Conservation (phyloP, 805 yeast species). For the Wickerhamiella lipophila region DNA sequence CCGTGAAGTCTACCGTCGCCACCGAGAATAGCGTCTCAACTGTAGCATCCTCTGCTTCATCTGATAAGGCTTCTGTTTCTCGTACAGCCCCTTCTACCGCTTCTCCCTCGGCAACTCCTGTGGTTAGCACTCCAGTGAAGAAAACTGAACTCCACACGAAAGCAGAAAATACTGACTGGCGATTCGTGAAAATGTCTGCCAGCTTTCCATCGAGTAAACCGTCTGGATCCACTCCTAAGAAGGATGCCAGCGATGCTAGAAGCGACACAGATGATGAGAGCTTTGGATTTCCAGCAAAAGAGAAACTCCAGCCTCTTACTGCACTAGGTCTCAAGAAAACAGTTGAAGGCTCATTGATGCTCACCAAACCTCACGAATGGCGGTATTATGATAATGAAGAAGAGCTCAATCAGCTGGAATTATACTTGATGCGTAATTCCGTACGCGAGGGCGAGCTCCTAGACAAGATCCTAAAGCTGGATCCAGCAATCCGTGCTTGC, state of each 20-base stretch:
- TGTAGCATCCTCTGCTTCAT: too few species aligned
- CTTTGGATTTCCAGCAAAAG: background rate
- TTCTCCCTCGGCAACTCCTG: too few species aligned
- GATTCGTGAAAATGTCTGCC: background rate
- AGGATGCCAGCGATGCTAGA: background rate
- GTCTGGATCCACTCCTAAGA: too few species aligned
- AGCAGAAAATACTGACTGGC: background rate
- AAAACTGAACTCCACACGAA: background rate
- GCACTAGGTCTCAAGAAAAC: conserved; percentile 13
- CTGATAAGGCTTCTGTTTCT: too few species aligned
- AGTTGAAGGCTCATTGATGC: conserved; percentile 12
- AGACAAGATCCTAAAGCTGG: conserved; percentile 9
- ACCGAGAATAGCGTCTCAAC: too few species aligned
- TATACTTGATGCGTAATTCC: conserved; percentile 13
- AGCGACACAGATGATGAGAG: conserved; percentile 1
- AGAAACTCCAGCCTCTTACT: background rate
- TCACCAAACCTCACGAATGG: conserved; percentile 19
- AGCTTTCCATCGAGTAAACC: background rate
- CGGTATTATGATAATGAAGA: conserved; percentile 19
- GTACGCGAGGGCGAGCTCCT: conserved; percentile 16
- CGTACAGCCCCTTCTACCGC: too few species aligned
- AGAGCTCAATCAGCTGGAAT: conserved; percentile 15
- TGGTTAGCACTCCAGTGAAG: too few species aligned
- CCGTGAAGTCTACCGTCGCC: too few species aligned
- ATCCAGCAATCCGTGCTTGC: conserved; percentile 6